Evolutionary conservation across 1,284 basidiomycete genomes (phyloP), one percentile per base, ranked within the genome.

Genomic region (Coriolopsis trogii): DNA sequence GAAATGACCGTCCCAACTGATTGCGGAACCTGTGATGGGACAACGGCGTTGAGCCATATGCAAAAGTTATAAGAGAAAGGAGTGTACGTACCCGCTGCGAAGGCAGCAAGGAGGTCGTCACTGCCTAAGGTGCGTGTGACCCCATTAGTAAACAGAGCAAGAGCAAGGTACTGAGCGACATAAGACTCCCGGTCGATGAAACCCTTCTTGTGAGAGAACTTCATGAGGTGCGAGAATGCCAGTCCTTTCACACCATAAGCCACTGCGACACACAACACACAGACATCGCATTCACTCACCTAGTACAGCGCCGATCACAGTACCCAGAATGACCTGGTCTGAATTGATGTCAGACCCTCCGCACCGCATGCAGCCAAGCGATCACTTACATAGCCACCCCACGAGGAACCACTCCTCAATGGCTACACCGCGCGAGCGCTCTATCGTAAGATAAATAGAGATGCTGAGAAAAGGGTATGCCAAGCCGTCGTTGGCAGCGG

Each of bases 1-100:
- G 73, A 96, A 97, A 67, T 94, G 83, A 29, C 93, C 90, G 64
- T 98, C 94, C 95, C 95, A 98, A 1, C 93, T 93, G 59, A 97
- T 90, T 0, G 95, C 93, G 49, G 80, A 87, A 2, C 87, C 87
- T 89, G 29, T 29, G 3, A 10, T 15, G 8, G 4, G 1, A 18
- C 12, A 7, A 12, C 0, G n/a, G n/a, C 28, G 1, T n/a, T 30
- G 8, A 4, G n/a, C 42, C 37, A 50, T 38, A 30, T 7, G 1
- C 8, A 34, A n/a, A 10, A 18, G 20, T 34, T 16, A 9, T 3
- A 5, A 34, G n/a, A 6, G n/a, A n/a, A 4, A 4, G 33, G 20
- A 34, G 33, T 18, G 3, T 55, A 29, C 72, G 37, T 48, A 75
- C 95, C 95, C 64, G 93, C 95, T 26, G 94, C 94, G 66, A 98